A percentile compares a stretch with the other conserved stretches of the same genome.
Conservation (phyloP, 768 basidiomycete species). For the Psilocybe azurescens region DNA sequence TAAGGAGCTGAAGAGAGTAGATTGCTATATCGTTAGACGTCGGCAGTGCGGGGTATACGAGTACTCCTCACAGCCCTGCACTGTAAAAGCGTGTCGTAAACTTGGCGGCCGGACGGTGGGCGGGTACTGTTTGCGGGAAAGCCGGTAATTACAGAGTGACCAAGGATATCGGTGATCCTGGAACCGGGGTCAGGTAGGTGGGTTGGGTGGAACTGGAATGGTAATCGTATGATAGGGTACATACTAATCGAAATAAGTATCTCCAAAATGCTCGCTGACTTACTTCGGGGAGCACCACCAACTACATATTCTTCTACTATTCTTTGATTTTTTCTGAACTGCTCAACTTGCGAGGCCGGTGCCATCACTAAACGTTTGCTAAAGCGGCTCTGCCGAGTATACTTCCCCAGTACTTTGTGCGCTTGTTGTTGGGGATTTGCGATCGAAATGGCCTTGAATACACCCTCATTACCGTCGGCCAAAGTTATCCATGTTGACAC, state of each 20-base stretch:
- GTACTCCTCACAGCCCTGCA: too few relatives aligned
- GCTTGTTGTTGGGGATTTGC: neutral
- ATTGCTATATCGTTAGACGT: neutral
- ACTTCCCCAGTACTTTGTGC: neutral
- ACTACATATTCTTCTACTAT: neutral
- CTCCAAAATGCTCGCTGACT: neutral
- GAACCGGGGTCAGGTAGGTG: slow-evolving; percentile 4
- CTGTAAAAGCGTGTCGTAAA: neutral
- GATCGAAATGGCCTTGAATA: slow-evolving; percentile 16
- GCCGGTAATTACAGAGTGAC: neutral
- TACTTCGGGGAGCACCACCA: slow-evolving; percentile 2
- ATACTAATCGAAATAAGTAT: neutral
- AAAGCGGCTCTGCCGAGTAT: neutral
- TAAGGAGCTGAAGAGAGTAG: neutral
- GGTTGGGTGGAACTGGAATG: neutral
- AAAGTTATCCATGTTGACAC: slow-evolving; percentile 95
- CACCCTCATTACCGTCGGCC: slow-evolving; percentile 76
- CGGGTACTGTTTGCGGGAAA: neutral
- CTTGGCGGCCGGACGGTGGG: neutral
- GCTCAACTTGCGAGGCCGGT: neutral
- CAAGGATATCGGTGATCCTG: neutral
- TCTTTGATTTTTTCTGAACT: neutral
- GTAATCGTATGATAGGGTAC: slow-evolving; percentile 1
- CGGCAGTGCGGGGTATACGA: neutral
- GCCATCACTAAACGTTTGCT: neutral